Evolutionary conservation across 2,329 filamentous ascomycete genomes (phyloP).

Genomic region (Drechslerella stenobrocha): DNA sequence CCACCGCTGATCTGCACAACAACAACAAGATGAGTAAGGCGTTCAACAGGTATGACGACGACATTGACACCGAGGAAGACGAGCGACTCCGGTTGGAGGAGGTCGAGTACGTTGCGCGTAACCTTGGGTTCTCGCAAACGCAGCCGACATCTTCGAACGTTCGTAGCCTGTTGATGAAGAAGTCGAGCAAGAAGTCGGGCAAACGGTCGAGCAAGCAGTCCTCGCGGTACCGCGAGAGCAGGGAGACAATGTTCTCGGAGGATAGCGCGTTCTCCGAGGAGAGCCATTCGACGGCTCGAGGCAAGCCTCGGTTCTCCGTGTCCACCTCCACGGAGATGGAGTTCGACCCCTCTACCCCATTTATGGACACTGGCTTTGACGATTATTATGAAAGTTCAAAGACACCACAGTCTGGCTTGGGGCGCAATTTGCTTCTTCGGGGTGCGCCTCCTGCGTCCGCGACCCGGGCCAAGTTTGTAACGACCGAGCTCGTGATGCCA

Average conservation of each 20-base stretch:
- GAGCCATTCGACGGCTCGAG: conserved; percentile 25
- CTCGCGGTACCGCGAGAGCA: conserved; percentile 30
- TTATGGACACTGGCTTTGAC: conserved; percentile 44
- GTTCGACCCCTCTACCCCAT: conserved; percentile 29
- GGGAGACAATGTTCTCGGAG: conserved; percentile 46
- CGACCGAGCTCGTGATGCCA: conserved; percentile 45
- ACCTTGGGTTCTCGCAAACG: conserved; percentile 42
- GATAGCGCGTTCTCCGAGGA: conserved; percentile 42
- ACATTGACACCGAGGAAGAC: conserved; percentile 26
- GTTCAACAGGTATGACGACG: conserved; percentile 19
- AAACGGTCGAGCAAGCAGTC: conserved; percentile 32
- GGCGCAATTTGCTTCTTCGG: conserved; percentile 36
- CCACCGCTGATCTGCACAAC: conserved; percentile 44
- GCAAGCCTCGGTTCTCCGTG: conserved; percentile 38
- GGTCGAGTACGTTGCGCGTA: conserved; percentile 44
- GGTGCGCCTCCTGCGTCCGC: conserved; percentile 23
- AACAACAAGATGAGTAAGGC: conserved; percentile 20
- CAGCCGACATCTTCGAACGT: conserved; percentile 22
- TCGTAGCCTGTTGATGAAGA: conserved; percentile 27
- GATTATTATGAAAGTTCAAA: conserved; percentile 47
- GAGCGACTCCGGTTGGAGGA: conserved; percentile 38
- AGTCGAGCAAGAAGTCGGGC: conserved; percentile 11
- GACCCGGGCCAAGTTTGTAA: conserved; percentile 33
- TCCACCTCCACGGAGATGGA: conserved; percentile 35
- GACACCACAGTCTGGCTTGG: conserved; percentile 30